Evolutionary conservation across 805 yeast species (phyloP).

Genomic region (Candida hungchunana): DNA sequence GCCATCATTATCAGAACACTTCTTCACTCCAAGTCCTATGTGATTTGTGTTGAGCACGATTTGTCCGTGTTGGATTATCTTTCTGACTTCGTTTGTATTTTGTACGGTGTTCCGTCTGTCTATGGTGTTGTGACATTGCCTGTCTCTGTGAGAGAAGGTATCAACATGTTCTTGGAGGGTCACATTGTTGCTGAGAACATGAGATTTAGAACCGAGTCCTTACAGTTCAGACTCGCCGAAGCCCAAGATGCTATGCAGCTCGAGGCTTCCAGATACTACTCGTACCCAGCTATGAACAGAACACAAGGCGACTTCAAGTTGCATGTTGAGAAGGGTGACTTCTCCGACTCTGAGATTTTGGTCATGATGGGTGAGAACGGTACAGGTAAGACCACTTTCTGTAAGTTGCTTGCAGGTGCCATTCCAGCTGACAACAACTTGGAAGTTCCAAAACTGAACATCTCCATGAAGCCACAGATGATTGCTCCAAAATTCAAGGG

Average conservation of each 20-base stretch:
- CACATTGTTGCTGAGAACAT: constrained; percentile 94
- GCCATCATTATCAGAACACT: constrained; percentile 90
- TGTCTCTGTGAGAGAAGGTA: constrained; percentile 96
- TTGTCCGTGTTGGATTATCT: constrained; percentile 94
- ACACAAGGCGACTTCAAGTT: constrained; percentile 96
- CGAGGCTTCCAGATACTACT: constrained; percentile 75
- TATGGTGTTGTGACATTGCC: constrained; percentile 99
- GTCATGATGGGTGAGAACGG: constrained; percentile 99
- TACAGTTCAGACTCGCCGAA: constrained; percentile 89
- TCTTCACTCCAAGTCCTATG: constrained; percentile 70
- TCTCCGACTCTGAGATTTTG: constrained; percentile 92
- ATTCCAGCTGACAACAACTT: constrained; percentile 78
- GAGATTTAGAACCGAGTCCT: constrained; percentile 93
- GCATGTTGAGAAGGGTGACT: constrained; percentile 79
- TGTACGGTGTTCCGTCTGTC: constrained; percentile 97
- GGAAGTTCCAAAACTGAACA: constrained; percentile 82
- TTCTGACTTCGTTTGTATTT: constrained; percentile 93
- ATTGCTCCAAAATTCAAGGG: constrained; percentile 99
- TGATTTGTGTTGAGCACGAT: constrained; percentile 98
- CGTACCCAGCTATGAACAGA: constrained; percentile 79
- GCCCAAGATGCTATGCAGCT: constrained; percentile 72
- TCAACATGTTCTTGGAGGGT: constrained; percentile 97
- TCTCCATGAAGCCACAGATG: constrained; percentile 98
- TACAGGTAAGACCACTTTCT: constrained; percentile 98
- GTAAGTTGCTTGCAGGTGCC: constrained; percentile 92